A percentile compares a stretch with the other conserved stretches of the same genome.
Conservation (phyloP, 73 alveolate genomes). For the Tetrahymena malaccensis region DNA sequence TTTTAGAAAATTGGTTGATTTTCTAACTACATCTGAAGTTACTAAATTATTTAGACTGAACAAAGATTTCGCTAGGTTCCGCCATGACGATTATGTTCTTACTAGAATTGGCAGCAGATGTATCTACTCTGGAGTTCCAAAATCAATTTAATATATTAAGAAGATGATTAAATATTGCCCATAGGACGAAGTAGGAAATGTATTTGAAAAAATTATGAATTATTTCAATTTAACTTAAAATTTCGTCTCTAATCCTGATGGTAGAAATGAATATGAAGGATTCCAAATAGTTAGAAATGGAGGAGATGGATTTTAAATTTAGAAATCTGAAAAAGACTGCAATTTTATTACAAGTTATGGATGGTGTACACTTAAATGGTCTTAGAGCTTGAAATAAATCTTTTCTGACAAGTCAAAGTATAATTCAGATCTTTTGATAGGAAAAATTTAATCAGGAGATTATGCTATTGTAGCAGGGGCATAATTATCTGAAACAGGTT, state of each 20-base stretch:
- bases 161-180: background rate
- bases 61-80: background rate
- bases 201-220: background rate
- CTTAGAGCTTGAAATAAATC: background rate
- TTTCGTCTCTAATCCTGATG: background rate
- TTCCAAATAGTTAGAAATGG: background rate
- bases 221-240: background rate
- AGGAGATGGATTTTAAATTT: background rate
- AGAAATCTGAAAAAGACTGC: background rate
- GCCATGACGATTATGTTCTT: background rate
- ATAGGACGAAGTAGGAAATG: background rate
- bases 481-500: background rate
- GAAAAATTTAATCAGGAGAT: background rate
- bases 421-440: background rate
- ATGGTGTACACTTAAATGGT: background rate
- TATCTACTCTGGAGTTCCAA: background rate
- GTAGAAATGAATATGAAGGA: background rate
- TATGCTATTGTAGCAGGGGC: background rate
- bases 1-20: background rate
- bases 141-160: background rate
- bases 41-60: background rate
- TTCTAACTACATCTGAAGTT: background rate
- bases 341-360: background rate
- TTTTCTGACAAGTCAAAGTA: background rate
- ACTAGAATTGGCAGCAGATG: background rate